These are phyloP conservation scores for Verticillium nubilum DNA, from an alignment of 2,329 filamentous ascomycete species.

Conservation along the genomic window DNA sequence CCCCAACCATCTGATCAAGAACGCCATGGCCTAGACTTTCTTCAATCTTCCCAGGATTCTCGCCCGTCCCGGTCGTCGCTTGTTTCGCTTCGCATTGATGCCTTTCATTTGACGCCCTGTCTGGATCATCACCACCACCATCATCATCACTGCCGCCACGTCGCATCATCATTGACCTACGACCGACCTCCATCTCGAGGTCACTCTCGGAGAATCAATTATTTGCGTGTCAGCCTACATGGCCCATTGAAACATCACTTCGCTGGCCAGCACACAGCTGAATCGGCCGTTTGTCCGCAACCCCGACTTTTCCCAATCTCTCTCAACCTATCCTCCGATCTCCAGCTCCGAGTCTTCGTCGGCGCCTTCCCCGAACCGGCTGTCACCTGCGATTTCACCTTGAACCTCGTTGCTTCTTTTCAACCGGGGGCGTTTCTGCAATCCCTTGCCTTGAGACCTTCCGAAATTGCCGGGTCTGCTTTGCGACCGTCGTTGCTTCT, in stretches of 20 bases:
- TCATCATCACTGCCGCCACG: not conserved
- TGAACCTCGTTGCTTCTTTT: not conserved
- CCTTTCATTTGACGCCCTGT: not conserved
- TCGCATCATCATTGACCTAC: not conserved
- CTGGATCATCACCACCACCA: not conserved
- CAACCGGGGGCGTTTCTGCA: not conserved
- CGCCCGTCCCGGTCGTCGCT: not conserved
- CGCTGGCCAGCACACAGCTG: not conserved
- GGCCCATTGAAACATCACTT: not conserved
- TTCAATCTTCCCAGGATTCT: not conserved
- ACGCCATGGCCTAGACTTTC: not conserved
- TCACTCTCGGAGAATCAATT: not conserved
- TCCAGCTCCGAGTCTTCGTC: not conserved
- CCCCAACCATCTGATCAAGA: not conserved
- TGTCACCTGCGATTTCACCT: not conserved
- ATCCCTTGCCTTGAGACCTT: not conserved
- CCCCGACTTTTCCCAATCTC: not conserved
- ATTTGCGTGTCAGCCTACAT: not conserved
- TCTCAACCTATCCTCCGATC: not conserved
- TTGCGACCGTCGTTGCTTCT: not conserved
- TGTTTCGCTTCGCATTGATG: not conserved
- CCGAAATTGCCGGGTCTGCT: not conserved
- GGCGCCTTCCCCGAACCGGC: not conserved
- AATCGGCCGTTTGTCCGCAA: not conserved
- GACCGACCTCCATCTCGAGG: not conserved